Evolutionary conservation across 148 eudicot genomes (phyloP), one percentile per base, ranked within the genome.

Genomic region (Cornus florida): DNA sequence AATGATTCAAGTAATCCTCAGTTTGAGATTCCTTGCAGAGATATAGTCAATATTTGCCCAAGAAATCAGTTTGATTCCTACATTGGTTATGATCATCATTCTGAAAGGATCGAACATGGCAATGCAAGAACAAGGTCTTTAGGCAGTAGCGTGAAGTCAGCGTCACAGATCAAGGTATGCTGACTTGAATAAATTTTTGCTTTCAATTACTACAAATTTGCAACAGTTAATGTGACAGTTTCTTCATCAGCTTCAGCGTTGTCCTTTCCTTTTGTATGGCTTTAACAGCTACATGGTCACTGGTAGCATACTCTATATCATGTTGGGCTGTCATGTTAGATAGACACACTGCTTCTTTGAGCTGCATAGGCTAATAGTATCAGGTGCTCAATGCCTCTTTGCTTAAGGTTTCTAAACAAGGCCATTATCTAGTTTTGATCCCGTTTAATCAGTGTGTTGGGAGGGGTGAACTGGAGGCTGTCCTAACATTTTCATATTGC

Each of bases 11-110:
- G 81, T 69, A 78, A 20, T 78, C 83, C 86, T 46, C 77, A 75
- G 70, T 84, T 92, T 81, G 91, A 87, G 74, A 68, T 92, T 81
- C 82, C 86, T 75, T 94, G 98, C 83, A 75, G 46, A 71, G 89
- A 93, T 53, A 71, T 93, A 73, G 78, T 83, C 71, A 84, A 73
- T n/a, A 16, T 82, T 79, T 90, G 92, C 78, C 83, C 82, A 46
- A 75, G 81, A 81, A 73, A 70, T 41, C 22, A 43, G 19, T 64
- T 67, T 67, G 82, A 83, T 56, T 83, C 81, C 20, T 71, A 75
- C 72, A 20, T 67, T 80, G 77, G 81, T 43, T 75, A 75, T 73
- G 69, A 50, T 57, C 71, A 82, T 68, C 79, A 68, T 57, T 70
- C 74, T 53, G 84, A 70, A 76, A 82, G 59, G 78, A 79, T 80